Base-by-base conservation (phyloP, 108 stramenopile genomes). In the Cyclotella sp. region DNA sequence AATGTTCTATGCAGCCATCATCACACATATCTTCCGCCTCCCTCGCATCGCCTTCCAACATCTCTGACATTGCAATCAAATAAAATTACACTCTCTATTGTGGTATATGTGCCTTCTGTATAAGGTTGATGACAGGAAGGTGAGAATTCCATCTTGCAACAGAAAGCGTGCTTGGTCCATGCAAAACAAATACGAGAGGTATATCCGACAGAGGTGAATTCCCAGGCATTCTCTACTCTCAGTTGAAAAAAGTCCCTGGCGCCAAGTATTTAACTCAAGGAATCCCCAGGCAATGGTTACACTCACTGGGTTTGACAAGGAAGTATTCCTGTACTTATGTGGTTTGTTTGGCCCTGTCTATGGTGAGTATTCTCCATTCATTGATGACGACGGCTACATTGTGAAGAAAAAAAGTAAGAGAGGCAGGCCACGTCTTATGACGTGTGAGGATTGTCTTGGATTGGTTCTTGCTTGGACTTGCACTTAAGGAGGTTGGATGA, bases 381-480 rank as follows among this genome's bases (percentile, higher is more conserved):
- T 60, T 30, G 59, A 60, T 29, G 59, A 60, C 3, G 27, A 60
- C 7, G 59, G 52, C 11, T 53, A n/a, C 52, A 53, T 60, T 9
- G 28, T 60, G 7, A 26, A 11, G 11, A 60, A 60, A 28, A 60
- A 30, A 9, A 29, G 3, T 18, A 53, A 53, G 27, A 30, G 5
- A 3, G 59, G 59, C 27, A 26, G 59, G 27, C 22, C 8, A 29
- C 27, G 59, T 28, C 14, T 30, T 12, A 30, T 60, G 27, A 28
- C 7, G 9, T 9, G 27, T 16, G 59, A 60, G 8, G 59, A 30
- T 60, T 60, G 59, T 60, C 19, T 60, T 10, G 59, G 59, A 29
- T 29, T 60, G 59, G 59, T 60, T 26, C 27, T 60, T 26, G 59
- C 30, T 16, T 60, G 59, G 59, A 29, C 59, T 30, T 19, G 59